Evolutionary conservation across 805 yeast genomes (phyloP).

Genomic region (Ogataea wickerhamii): DNA sequence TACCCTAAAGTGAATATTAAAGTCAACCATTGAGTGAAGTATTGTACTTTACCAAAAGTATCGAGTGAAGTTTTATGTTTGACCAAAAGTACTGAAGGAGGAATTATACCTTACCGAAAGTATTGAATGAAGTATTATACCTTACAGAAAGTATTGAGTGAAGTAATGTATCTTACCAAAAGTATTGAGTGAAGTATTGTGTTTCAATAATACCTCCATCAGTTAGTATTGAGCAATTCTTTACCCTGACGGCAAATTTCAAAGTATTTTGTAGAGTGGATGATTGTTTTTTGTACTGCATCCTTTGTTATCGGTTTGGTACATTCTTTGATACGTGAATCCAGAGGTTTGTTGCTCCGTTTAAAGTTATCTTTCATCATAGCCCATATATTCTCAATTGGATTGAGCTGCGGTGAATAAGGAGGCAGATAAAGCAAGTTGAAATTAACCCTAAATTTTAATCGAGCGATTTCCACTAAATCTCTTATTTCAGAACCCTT

Average conservation of each 20-base stretch:
- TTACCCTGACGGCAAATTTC: slow-evolving; percentile 1
- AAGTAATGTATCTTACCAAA: background rate
- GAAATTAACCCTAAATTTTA: slow-evolving; percentile 1
- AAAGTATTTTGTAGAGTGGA: slow-evolving; percentile 2
- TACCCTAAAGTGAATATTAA: no score
- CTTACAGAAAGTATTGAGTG: background rate
- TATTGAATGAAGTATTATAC: background rate
- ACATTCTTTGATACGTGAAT: background rate
- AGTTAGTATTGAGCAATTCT: background rate
- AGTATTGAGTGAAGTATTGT: background rate
- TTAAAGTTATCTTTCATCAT: slow-evolving; percentile 1
- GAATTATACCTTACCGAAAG: background rate
- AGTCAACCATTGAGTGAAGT: no score
- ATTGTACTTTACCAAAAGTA: background rate
- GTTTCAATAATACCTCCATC: background rate
- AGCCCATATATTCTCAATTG: slow-evolving; percentile 2
- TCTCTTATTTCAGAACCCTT: slow-evolving; percentile 2
- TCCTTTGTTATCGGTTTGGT: slow-evolving; percentile 2
- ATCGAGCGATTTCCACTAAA: slow-evolving; percentile 2
- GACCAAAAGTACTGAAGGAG: background rate
- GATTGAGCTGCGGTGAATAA: slow-evolving; percentile 3
- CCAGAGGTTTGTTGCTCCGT: slow-evolving; percentile 1
- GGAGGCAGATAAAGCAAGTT: slow-evolving; percentile 3
- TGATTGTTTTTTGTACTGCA: slow-evolving; percentile 1
- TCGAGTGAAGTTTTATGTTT: background rate